These are phyloP conservation scores for Aphanocladium album DNA, from an alignment of 2,329 filamentous ascomycete genomes.

Conservation along the genomic window DNA sequence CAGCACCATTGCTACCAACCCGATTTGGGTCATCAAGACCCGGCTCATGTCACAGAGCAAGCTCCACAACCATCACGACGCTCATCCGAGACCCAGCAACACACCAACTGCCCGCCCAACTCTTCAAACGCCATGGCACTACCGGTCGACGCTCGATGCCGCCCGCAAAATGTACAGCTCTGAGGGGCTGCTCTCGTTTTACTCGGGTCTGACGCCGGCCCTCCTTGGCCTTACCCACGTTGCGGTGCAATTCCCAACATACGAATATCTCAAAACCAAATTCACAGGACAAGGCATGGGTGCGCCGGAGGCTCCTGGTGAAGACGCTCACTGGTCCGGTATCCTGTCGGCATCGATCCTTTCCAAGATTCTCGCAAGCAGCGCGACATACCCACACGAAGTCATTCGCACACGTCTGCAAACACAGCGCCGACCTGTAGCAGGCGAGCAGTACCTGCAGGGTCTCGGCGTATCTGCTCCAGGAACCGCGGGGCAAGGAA, in stretches of 20 bases:
- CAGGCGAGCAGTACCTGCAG: constrained; percentile 48
- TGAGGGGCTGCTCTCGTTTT: constrained; percentile 87
- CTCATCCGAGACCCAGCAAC: constrained; percentile 44
- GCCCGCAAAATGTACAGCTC: constrained; percentile 92
- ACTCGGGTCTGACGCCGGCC: constrained; percentile 89
- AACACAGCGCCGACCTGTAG: constrained; percentile 75
- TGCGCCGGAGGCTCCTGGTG: constrained; percentile 39
- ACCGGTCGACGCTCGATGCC: constrained; percentile 82
- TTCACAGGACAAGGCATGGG: constrained; percentile 92
- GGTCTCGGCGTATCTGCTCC: constrained; percentile 42
- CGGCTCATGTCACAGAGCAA: constrained; percentile 90
- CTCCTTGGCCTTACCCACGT: constrained; percentile 90
- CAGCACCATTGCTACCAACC: constrained; percentile 91
- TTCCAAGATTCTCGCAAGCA: constrained; percentile 91
- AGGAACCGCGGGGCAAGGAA: constrained; percentile 28
- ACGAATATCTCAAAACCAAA: constrained; percentile 84
- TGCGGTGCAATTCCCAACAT: constrained; percentile 93
- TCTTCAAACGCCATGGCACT: constrained; percentile 77
- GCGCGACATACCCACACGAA: constrained; percentile 94
- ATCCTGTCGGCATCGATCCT: constrained; percentile 85
- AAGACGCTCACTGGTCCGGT: constrained; percentile 68
- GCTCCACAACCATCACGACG: constrained; percentile 38
- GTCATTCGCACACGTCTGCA: constrained; percentile 90
- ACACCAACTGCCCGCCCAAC: constrained; percentile 51
- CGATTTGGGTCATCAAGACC: constrained; percentile 99